Evolutionary conservation across 2,329 filamentous ascomycete species (phyloP), one percentile per base, ranked within the genome.

Genomic region (Lizonia empirigonia): DNA sequence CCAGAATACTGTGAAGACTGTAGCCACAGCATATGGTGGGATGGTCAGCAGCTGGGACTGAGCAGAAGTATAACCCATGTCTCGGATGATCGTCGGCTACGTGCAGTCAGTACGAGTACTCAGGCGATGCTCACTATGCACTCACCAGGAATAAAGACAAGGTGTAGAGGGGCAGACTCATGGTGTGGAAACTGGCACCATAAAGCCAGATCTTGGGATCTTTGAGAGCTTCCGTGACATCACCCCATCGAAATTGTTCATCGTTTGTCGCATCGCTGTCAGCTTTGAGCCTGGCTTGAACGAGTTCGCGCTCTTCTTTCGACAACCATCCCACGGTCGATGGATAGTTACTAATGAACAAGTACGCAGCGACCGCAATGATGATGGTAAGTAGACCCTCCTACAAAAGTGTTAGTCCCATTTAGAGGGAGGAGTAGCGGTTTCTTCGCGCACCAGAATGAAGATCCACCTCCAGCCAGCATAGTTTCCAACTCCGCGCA

Each of bases 211-310:
- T 56, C 39, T 73, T 72, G 30, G 65, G 39, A 26, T 73, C 70
- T 44, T 78, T 82, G 32, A 90, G 69, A 0, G 88, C 88, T 15
- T 82, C 76, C 19, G 71, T 49, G 0, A 91, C 88, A 16, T 85
- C 85, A 0, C 59, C 69, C 89, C 89, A 92, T 3, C 75, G 81
- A 63, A 92, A 91, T 0, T 74, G 65, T 58, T 93, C 89, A 38
- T 86, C 76, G 5, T 85, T 81, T 0, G 84, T 89, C 0, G 87
- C 84, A 63, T 91, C 88, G 55, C 82, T 85, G 59, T 91, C 87
- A 5, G 80, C 79, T 8, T 84, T 83, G 0, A 92, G 77, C 0
- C 89, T 83, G 8, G 80, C 77, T 18, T 83, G 79, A 39, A 91
- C 81, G 49, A 81, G 84, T 0, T 76, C 72, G 1, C 85, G 75